phyloP scores from a whole-genome alignment of 177 flowering plant species.

The Vitis hybrid region DNA sequence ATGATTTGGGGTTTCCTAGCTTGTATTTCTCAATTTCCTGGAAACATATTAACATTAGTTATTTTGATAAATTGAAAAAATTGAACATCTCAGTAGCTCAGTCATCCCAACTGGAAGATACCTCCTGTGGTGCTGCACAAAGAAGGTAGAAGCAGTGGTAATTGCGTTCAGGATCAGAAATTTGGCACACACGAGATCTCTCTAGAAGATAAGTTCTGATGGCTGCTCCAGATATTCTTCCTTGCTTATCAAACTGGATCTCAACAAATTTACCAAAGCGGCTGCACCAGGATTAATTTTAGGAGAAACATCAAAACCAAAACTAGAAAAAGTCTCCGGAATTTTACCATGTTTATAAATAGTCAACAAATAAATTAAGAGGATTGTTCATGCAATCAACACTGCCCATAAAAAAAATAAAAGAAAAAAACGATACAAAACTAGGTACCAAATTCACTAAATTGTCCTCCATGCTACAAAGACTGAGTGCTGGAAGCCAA shows the following conservation, averaged over 20 bases:
- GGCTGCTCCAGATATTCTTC: conserved; percentile 18
- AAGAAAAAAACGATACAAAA: background rate
- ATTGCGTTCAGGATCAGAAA: conserved; percentile 19
- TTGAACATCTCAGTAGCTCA: too few relatives aligned
- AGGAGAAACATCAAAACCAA: conserved; percentile 9
- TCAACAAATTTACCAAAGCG: conserved; percentile 14
- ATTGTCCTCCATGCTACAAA: background rate
- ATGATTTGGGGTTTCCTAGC: conserved; percentile 49
- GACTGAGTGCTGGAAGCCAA: background rate
- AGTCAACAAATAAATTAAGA: background rate
- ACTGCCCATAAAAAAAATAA: background rate
- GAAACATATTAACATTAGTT: background rate
- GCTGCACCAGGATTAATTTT: conserved; percentile 23
- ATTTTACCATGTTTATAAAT: background rate
- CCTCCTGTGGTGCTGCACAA: conserved; percentile 20
- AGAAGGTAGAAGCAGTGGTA: conserved; percentile 21
- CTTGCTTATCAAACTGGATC: conserved; percentile 23
- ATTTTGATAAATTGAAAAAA: background rate
- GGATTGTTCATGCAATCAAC: background rate
- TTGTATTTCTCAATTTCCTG: conserved; percentile 57
- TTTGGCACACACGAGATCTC: conserved; percentile 18
- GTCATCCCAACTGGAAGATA: background rate
- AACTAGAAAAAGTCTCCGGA: background rate
- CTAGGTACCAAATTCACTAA: background rate
- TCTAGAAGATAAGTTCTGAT: conserved; percentile 19